phyloP scores from a whole-genome alignment of 1,284 basidiomycete genomes.

The Sphaerobolus stellatus region DNA sequence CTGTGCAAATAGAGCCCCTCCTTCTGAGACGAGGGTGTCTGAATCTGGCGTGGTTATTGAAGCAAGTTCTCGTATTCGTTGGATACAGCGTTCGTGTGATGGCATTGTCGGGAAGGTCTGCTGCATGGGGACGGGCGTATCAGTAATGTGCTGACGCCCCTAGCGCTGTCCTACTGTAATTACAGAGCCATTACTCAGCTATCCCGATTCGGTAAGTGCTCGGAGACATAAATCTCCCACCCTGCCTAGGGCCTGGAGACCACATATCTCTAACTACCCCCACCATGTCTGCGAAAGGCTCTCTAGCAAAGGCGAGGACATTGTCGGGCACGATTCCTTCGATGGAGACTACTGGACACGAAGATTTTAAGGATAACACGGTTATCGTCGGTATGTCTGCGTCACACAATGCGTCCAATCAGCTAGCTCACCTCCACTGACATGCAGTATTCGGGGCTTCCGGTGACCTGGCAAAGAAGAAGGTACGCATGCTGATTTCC shows the following conservation, averaged over 20 bases:
- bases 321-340: conserved; percentile 81
- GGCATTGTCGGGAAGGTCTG: not conserved
- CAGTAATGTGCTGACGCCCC: not conserved
- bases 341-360: conserved; percentile 64
- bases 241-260: too few relatives aligned
- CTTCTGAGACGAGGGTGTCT: conserved; percentile 7
- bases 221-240: not conserved
- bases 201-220: not conserved
- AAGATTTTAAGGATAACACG: conserved; percentile 82
- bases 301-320: conserved; percentile 20
- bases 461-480: conserved; percentile 99
- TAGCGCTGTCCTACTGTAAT: not conserved
- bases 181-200: not conserved
- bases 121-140: not conserved
- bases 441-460: conserved; percentile 88
- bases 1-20: conserved; percentile 66
- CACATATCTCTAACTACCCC: not conserved
- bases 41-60: conserved; percentile 54
- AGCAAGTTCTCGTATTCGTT: conserved; percentile 15
- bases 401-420: not conserved
- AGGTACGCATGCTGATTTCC: conserved; percentile 51
- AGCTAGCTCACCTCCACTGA: conserved; percentile 17
- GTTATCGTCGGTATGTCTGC: conserved; percentile 72
- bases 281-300: conserved; percentile 1
- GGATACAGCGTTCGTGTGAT: conserved; percentile 7